Conservation (phyloP, 345 rosid genomes). For the Salix dunnii region DNA sequence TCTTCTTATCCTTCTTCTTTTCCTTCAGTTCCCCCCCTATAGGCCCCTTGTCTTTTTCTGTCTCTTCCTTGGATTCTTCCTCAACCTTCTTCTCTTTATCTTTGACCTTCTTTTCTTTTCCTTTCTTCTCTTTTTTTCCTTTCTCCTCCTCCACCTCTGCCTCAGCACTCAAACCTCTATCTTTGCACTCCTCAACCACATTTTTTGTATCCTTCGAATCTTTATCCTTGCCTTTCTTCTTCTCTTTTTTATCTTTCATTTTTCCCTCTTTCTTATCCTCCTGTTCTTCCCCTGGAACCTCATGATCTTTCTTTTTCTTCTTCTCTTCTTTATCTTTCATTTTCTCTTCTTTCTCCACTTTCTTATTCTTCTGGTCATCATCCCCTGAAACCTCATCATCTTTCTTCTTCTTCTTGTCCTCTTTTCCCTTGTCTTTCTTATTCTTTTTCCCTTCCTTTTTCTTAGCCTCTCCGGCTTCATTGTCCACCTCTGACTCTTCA, state of each 20-base stretch:
- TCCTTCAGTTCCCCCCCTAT: neutral
- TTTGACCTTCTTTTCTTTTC: neutral
- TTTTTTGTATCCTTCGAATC: neutral
- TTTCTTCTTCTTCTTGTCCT: neutral
- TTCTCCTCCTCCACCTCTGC: neutral
- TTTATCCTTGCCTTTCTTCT: neutral
- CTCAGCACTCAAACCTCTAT: neutral
- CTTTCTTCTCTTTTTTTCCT: neutral
- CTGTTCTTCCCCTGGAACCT: slow-evolving; percentile 9
- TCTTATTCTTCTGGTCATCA: neutral
- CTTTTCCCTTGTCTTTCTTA: neutral
- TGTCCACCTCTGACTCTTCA: slow-evolving; percentile 5
- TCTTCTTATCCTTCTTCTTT: slow-evolving; percentile 1
- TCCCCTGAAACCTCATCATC: neutral
- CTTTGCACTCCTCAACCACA: neutral
- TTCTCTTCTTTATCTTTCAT: slow-evolving; percentile 10
- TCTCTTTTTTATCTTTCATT: neutral
- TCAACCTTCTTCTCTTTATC: slow-evolving; percentile 1
- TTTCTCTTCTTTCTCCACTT: slow-evolving; percentile 1
- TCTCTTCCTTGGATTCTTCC: neutral
- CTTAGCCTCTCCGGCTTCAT: slow-evolving; percentile 4
- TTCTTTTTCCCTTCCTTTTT: slow-evolving; percentile 21
- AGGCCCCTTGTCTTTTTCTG: neutral
- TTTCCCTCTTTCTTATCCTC: neutral
- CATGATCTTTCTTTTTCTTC: slow-evolving; percentile 8